A percentile compares a stretch with the other conserved stretches of the same genome.
phyloP scores from a whole-genome alignment of 306 rosid species.

The Dryas octopetala region DNA sequence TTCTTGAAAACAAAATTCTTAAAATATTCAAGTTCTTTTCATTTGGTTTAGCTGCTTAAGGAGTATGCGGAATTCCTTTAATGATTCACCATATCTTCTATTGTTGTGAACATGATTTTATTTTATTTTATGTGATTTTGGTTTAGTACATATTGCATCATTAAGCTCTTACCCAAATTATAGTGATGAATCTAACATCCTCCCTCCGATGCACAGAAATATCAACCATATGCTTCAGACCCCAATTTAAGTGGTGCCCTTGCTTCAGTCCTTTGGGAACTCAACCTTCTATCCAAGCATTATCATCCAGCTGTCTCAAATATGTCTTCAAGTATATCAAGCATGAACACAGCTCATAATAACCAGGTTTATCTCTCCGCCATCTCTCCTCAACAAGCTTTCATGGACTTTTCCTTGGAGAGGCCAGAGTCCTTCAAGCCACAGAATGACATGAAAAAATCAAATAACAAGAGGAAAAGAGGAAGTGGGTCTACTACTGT shows the following conservation, averaged over 20 bases:
- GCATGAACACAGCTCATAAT: constrained; percentile 49
- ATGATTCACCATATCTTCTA: background rate
- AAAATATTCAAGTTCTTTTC: background rate
- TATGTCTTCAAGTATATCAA: constrained; percentile 60
- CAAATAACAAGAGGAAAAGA: constrained; percentile 53
- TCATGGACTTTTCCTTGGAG: constrained; percentile 62
- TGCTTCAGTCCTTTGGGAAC: constrained; percentile 95
- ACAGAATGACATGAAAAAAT: constrained; percentile 35
- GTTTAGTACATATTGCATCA: background rate
- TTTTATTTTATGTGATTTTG: background rate
- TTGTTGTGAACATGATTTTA: background rate
- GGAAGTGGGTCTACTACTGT: constrained; percentile 36
- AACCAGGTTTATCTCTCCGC: constrained; percentile 60
- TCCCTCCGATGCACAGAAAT: constrained; percentile 58
- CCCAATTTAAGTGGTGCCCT: constrained; percentile 97
- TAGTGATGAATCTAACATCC: background rate
- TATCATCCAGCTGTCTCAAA: constrained; percentile 75
- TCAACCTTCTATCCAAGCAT: constrained; percentile 72
- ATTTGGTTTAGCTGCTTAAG: background rate
- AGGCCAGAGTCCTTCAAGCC: constrained; percentile 47
- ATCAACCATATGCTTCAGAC: constrained; percentile 74
- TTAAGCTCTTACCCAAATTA: background rate
- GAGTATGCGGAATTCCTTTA: too few species aligned
- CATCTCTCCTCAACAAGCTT: constrained; percentile 75
- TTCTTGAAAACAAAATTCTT: background rate